Conservation (phyloP, 2,329 filamentous ascomycete species). For the Chaetomium sp. region DNA sequence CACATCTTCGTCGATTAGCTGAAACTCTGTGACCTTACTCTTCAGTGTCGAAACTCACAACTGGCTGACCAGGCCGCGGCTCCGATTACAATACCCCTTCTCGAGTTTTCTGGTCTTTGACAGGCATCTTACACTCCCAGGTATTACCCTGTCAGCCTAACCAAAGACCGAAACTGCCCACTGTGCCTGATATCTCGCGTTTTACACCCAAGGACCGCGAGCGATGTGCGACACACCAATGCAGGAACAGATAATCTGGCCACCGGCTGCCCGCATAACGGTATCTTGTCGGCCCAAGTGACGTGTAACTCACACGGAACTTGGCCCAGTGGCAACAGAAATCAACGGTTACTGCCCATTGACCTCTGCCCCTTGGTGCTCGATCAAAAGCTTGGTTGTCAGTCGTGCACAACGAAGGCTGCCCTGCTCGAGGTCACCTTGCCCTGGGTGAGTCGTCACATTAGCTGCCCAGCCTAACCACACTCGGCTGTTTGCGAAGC, state of each 20-base stretch:
- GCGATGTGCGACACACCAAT: constrained; percentile 21
- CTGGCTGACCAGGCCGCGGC: background rate
- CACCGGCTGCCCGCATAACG: constrained; percentile 29
- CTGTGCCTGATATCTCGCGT: background rate
- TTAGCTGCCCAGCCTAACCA: background rate
- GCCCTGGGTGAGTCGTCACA: constrained; percentile 10
- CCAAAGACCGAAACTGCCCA: background rate
- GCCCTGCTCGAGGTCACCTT: constrained; percentile 16
- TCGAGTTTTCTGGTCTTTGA: no score
- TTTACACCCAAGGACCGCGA: constrained; percentile 20
- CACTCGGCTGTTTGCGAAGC: background rate
- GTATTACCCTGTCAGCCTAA: background rate
- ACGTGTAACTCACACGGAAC: constrained; percentile 20
- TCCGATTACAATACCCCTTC: background rate
- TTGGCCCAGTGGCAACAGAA: constrained; percentile 25
- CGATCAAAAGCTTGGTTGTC: constrained; percentile 25
- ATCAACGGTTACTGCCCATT: background rate
- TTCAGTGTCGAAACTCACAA: background rate
- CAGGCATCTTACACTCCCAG: background rate
- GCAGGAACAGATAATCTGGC: constrained; percentile 32
- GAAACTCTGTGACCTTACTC: background rate
- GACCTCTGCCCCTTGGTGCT: constrained; percentile 14
- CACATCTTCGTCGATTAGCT: background rate
- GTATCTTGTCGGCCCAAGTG: constrained; percentile 6
- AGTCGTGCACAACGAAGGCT: constrained; percentile 2